phyloP scores from a whole-genome alignment of 345 rosid species.

The Passiflora organensis region DNA sequence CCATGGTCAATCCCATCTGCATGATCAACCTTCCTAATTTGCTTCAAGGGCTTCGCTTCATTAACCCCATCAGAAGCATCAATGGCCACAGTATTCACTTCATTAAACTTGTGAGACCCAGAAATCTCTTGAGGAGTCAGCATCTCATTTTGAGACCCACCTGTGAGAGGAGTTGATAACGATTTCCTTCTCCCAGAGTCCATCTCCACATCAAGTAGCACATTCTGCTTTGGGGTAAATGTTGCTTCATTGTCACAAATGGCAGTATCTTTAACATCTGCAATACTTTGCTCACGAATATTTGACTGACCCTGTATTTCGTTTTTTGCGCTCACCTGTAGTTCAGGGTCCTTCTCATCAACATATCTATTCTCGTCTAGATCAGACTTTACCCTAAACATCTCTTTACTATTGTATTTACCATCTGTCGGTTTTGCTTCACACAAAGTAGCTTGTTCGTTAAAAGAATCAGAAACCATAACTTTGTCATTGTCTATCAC shows the following conservation, averaged over 20 bases:
- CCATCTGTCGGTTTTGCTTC: conserved; percentile 40
- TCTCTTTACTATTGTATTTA: conserved; percentile 37
- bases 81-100: conserved; percentile 7
- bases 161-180: conserved; percentile 38
- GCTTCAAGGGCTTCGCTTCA: conserved; percentile 33
- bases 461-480: conserved; percentile 33
- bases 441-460: conserved; percentile 26
- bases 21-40: conserved; percentile 37
- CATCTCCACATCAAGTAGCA: conserved; percentile 36
- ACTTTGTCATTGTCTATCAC: conserved; percentile 11
- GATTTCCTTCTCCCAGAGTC: conserved; percentile 39
- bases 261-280: conserved; percentile 40
- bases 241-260: conserved; percentile 30
- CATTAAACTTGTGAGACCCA: conserved; percentile 32
- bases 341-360: conserved; percentile 42
- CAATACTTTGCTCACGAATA: conserved; percentile 27
- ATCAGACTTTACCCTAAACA: conserved; percentile 25
- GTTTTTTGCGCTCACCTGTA: conserved; percentile 23
- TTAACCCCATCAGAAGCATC: conserved; percentile 28
- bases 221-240: conserved; percentile 36
- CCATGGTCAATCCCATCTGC: conserved; percentile 47
- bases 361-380: conserved; percentile 37
- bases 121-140: too few species aligned
- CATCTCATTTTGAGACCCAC: conserved; percentile 39
- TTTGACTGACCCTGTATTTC: conserved; percentile 30